Base-by-base conservation (phyloP, 1,139 yeast species). In the Candida labiduridarum region DNA sequence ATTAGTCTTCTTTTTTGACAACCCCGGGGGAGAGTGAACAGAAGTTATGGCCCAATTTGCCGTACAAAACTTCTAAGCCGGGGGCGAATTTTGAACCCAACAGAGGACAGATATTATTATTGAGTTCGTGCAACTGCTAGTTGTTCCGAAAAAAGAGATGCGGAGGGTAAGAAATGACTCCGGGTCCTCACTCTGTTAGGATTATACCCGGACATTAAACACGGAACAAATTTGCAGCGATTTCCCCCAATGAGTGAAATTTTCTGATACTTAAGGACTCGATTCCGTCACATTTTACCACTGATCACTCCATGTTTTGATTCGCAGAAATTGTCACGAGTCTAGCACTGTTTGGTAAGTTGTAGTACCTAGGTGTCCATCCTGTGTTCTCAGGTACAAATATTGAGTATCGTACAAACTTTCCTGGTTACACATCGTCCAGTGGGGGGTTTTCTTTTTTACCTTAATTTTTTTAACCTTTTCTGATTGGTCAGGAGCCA, bases 171-270 rank as follows among this genome's bases (percentile, higher is more conserved):
- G 9, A 4, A 4, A 8, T 31, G 40, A 36, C 40, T 10, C 40
- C 40, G 40, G 40, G 40, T 25, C 18, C 10, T 25, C 10, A 25
- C 29, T 25, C 8, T 36, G 40, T 11, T 25, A 36, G n/a, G 14
- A 11, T 25, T 18, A 36, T 36, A 36, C 40, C 40, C 40, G 40
- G 40, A 18, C n/a, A 36, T 16, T 36, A 36, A 16, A 29, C 40
- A 18, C 40, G 40, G 40, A 38, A 22, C 4, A 22, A 38, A 22
- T 22, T 30, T 25, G 29, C 29, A 25, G 29, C 29, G 29, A 25
- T 25, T 25, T 25, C 29, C 29, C 29, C 5, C n/a, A 16, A 8
- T 18, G 27, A 11, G 19, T 19, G 9, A 34, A 34, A 25, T 25
- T 6, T 25, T 25, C 10, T 9, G 6, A 9, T 25, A 25, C 10